Conservation (phyloP, 495 filamentous ascomycete species). For the Amniculicola lignicola region DNA sequence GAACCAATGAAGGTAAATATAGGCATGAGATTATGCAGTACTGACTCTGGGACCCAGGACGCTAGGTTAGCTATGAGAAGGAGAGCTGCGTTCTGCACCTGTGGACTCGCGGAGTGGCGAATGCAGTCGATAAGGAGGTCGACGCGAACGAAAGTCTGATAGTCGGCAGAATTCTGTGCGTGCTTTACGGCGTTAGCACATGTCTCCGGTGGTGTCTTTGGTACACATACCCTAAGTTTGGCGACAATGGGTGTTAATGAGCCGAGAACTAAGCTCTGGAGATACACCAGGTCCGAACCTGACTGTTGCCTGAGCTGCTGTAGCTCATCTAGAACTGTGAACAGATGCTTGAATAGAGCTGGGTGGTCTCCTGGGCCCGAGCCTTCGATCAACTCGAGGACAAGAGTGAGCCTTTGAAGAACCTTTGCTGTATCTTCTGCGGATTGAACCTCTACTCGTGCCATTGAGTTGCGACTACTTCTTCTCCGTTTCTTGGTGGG, state of each 20-base stretch:
- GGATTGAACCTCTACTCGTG: constrained; percentile 46
- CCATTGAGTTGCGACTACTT: constrained; percentile 62
- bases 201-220: background rate
- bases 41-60: constrained; percentile 76
- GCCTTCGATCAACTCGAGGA: constrained; percentile 81
- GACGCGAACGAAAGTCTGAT: constrained; percentile 70
- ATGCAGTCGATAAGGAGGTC: constrained; percentile 91
- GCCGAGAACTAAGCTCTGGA: constrained; percentile 73
- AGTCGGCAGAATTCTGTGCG: constrained; percentile 34
- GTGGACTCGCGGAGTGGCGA: constrained; percentile 78
- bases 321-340: constrained; percentile 76
- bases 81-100: constrained; percentile 86
- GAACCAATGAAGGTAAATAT: constrained; percentile 97
- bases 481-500: constrained; percentile 71
- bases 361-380: constrained; percentile 69
- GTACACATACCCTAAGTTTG: constrained; percentile 53
- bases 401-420: constrained; percentile 73
- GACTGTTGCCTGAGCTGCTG: constrained; percentile 72
- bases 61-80: constrained; percentile 84
- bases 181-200: constrained; percentile 1
- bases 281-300: constrained; percentile 75
- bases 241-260: constrained; percentile 77
- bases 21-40: constrained; percentile 96
- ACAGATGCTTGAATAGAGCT: constrained; percentile 70
- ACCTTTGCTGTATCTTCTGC: constrained; percentile 57